These are phyloP conservation scores for Chlorophyllum brunneum DNA, from an alignment of 768 basidiomycete genomes.

Conservation along the genomic window DNA sequence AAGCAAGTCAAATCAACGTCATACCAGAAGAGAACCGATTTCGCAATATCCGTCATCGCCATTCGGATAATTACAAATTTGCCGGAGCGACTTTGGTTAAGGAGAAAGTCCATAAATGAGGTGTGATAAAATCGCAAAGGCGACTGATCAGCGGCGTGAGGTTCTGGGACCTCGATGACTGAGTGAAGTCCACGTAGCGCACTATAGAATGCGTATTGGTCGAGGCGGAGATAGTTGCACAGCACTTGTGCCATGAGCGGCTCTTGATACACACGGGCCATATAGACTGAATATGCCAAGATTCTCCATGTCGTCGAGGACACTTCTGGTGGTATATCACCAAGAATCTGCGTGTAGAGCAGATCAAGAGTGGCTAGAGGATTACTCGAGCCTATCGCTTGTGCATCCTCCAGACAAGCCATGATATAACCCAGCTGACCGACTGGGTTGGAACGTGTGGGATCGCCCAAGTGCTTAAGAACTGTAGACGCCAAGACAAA, in stretches of 20 bases:
- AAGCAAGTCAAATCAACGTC: background rate
- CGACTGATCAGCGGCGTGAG: background rate
- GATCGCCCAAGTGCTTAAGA: background rate
- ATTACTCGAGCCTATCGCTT: background rate
- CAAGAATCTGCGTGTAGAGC: background rate
- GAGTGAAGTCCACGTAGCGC: background rate
- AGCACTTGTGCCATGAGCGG: background rate
- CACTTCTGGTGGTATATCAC: background rate
- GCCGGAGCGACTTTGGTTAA: background rate
- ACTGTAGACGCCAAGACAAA: background rate
- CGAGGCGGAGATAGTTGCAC: background rate
- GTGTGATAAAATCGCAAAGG: background rate
- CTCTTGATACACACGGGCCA: no score
- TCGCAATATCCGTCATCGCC: background rate
- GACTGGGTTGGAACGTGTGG: background rate
- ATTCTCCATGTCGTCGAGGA: background rate
- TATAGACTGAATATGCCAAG: background rate
- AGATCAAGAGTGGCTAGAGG: background rate
- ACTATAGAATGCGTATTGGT: background rate
- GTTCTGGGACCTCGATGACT: background rate
- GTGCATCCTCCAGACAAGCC: background rate
- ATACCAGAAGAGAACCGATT: background rate
- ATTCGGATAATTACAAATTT: background rate
- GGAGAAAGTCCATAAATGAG: slow-evolving; percentile 1
- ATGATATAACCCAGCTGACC: background rate